Base-by-base conservation (phyloP, 2,329 filamentous ascomycete species). In the Lachnellula arida region DNA sequence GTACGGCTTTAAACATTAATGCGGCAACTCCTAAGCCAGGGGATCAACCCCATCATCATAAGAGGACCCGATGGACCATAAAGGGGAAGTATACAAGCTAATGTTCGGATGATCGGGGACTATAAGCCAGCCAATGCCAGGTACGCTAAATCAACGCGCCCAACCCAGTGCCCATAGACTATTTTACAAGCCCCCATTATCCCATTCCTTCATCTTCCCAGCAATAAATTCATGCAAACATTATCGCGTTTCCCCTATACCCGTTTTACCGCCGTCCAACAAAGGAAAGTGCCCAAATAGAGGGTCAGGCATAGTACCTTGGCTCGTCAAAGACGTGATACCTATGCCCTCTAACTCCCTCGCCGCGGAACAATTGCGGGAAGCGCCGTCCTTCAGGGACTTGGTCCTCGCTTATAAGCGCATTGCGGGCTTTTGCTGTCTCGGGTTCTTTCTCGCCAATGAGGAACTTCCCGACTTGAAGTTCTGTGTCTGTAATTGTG, bases 291-390 rank as follows among this genome's bases (percentile, higher is more conserved):
- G 19, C 15, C 17, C 15, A 44, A 6, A 34, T 37, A 23, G 37
- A 17, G 42, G n/a, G 22, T 59, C 56, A 70, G 12, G 60, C 66
- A 58, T 60, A 87, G 70, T 94, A 96, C 70, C 89, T 81, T 49
- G 91, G 92, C 75, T 95, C 90, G 64, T 96, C 81, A 73, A 99
- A 97, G 32, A 97, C 94, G 72, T 99, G 94, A 73, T 97, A 99
- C 58, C 80, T 76, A 74, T 99, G 94, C 4, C 90, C 94, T 57
- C 94, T 80, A 5, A 96, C 90, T 47, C 94, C 94, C 62, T 92
- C 74, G 0, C 91, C 93, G 63, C 82, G 84, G 75, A 99, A 97
- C 71, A 94, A 70, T 14, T 80, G 80, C 1, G 94, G 94, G 79
- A 97, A 99, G 57, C 88, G 81, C 76, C 86, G 84, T 14, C 89